Base-by-base conservation (phyloP, 2,329 filamentous ascomycete species). In the Paramyrothecium sp. region DNA sequence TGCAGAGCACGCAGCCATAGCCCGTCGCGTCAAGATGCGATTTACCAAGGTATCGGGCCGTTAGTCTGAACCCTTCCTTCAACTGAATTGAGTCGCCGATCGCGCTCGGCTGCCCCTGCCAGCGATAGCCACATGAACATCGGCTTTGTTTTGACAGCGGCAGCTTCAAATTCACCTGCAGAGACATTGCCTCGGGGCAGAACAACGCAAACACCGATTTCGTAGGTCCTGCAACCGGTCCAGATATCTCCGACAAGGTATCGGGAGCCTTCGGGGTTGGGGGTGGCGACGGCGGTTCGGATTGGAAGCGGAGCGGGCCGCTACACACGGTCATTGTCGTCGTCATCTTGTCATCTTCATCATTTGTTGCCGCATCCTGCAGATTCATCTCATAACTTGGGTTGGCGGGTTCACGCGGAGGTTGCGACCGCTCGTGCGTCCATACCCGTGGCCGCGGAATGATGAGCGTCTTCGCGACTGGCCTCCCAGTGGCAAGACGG, bases 191-290 rank as follows among this genome's bases (percentile, higher is more conserved):
- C 56, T 75, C 70, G 16, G 73, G 67, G 55, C 74, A 77, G 57
- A 76, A 76, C 54, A 72, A 67, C 60, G 71, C 71, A 58, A 77
- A 74, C 23, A 76, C 73, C 63, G 72, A 72, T 56, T 75, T 75
- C 51, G 66, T 70, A 22, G 71, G 71, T 3, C 68, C 63, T 26
- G 60, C 51, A 7, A 53, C 30, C 11, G 30, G 50, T 3, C 50
- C 55, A 44, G 46, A 41, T 26, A 50, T 51, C 13, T 50, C 44
- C 38, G 44, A 34, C 17, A 26, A 30, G 17, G 26, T 30, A 11
- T 51, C 34, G 7, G 56, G 53, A n/a, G 50, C 51, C 22, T 65
- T 67, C 13, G 70, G 69, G 20, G 69, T 72, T 11, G 59, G 66
- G 22, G 71, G 71, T 8, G 71, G 71, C 2, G 71, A 73, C 3